Base-by-base conservation (phyloP, 2,329 filamentous ascomycete species). In the Lasiodiplodia sp. region DNA sequence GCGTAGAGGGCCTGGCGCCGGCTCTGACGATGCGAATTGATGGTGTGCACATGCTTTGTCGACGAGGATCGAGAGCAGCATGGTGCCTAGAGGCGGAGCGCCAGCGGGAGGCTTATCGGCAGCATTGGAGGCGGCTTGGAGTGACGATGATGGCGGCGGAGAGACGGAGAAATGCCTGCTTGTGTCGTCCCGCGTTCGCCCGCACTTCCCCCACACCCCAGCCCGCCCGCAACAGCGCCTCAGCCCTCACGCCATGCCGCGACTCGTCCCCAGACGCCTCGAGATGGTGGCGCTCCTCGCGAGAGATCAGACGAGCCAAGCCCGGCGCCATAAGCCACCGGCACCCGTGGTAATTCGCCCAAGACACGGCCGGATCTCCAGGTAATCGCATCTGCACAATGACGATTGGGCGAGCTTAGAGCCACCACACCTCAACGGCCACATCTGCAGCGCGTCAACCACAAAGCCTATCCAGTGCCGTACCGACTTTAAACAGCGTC, bases 31-130 rank as follows among this genome's bases (percentile, higher is more conserved):
- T 70, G 72, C 72, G 72, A 56, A 75, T 65, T 70, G 75, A 72
- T 68, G 74, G 70, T 75, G 77, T 79, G 77, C 77, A 79, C 78
- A 80, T 80, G 74, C 75, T 78, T 75, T 44, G 57, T 64, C 47
- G 49, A 66, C 49, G 21, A 47, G 34, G 49, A 37, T 25, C 49
- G 66, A 34, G 66, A 34, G 66, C 66, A 34, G 66, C 66, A 68
- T 68, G 49, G 28, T 68, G 66, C 37, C 58, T 68, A 68, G 64
- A 67, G 53, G 52, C 64, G 53, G 53, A 58, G 64, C 40, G 38
- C 64, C 64, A 58, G 47, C 47, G 28, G 38, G 64, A 57, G 64
- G 64, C 52, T 67, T 67, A 67, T 67, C 64, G 64, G 51, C 44
- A 28, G 53, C 64, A 67, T 67, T 38, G 53, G 44, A 67, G 53